Conservation (phyloP, 805 yeast genomes). For the Saturnispora sekii region DNA sequence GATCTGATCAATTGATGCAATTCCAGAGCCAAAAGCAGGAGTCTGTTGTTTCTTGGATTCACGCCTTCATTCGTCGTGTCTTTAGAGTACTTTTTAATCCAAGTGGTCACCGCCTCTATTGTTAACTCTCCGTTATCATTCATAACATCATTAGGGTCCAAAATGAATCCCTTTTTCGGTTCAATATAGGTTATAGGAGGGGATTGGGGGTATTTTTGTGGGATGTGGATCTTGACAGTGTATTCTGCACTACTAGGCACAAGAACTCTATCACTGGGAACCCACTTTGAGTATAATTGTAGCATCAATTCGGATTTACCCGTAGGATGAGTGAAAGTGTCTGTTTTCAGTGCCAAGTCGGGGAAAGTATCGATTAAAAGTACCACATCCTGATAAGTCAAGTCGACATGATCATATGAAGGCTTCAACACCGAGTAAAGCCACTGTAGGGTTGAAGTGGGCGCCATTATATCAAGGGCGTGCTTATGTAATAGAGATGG, state of each 20-base stretch:
- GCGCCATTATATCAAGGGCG: not conserved
- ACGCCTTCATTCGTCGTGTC: constrained; percentile 20
- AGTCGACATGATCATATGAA: constrained; percentile 50
- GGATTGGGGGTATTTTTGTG: constrained; percentile 55
- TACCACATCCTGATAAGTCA: constrained; percentile 54
- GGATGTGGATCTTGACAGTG: constrained; percentile 48
- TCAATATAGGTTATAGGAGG: constrained; percentile 57
- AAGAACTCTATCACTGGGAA: constrained; percentile 1
- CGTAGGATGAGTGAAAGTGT: constrained; percentile 42
- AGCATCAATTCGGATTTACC: constrained; percentile 56
- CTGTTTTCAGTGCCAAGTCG: constrained; percentile 59
- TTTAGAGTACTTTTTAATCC: constrained; percentile 30
- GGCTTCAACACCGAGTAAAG: constrained; percentile 45
- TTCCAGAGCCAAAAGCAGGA: constrained; percentile 17
- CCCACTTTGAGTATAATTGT: constrained; percentile 45
- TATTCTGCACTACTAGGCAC: constrained; percentile 27
- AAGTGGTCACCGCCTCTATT: constrained; percentile 55
- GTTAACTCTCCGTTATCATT: constrained; percentile 66
- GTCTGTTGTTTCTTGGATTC: constrained; percentile 20
- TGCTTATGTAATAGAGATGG: not conserved
- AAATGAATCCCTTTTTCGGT: constrained; percentile 35
- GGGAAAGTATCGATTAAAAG: constrained; percentile 41
- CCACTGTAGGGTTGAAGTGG: constrained; percentile 35
- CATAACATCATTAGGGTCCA: constrained; percentile 52
- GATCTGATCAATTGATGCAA: constrained; percentile 6